Evolutionary conservation across 169 alveolate species (phyloP).

Genomic region (Plasmodium blacklocki): DNA sequence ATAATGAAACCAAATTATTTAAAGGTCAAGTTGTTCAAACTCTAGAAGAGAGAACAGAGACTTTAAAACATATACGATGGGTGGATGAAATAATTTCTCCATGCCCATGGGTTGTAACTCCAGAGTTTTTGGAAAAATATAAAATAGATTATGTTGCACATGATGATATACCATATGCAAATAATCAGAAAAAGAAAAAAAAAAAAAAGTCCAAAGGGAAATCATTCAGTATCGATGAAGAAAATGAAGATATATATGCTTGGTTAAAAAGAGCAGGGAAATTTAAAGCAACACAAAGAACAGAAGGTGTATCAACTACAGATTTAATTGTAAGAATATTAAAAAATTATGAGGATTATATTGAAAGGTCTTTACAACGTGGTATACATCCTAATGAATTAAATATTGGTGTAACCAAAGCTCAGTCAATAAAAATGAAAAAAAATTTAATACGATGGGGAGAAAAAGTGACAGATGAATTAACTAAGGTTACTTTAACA

Average conservation of each 20-base stretch:
- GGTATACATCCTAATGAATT: slow-evolving; percentile 95
- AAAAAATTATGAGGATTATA: slow-evolving; percentile 95
- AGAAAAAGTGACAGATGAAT: slow-evolving; percentile 89
- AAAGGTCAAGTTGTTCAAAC: slow-evolving; percentile 96
- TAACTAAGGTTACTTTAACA: slow-evolving; percentile 91
- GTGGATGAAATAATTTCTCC: slow-evolving; percentile 97
- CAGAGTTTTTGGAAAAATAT: slow-evolving; percentile 90
- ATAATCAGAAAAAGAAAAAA: slow-evolving; percentile 80
- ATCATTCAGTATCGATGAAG: slow-evolving; percentile 68
- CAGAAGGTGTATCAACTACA: slow-evolving; percentile 96
- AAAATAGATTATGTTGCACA: slow-evolving; percentile 94
- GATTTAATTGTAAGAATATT: slow-evolving; percentile 94
- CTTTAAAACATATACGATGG: slow-evolving; percentile 96
- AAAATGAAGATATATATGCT: slow-evolving; percentile 89
- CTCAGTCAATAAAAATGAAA: slow-evolving; percentile 92
- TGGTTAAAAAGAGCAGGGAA: slow-evolving; percentile 92
- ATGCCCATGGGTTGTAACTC: slow-evolving; percentile 94
- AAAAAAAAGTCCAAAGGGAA: slow-evolving; percentile 61
- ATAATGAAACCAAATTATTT: slow-evolving; percentile 92
- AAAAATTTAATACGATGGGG: slow-evolving; percentile 90
- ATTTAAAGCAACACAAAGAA: slow-evolving; percentile 91
- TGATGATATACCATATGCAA: slow-evolving; percentile 92
- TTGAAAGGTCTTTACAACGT: slow-evolving; percentile 93
- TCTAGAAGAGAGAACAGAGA: slow-evolving; percentile 94
- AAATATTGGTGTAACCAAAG: slow-evolving; percentile 92